phyloP scores from a whole-genome alignment of 2,329 filamentous ascomycete genomes.

The Geosmithia putterillii region DNA sequence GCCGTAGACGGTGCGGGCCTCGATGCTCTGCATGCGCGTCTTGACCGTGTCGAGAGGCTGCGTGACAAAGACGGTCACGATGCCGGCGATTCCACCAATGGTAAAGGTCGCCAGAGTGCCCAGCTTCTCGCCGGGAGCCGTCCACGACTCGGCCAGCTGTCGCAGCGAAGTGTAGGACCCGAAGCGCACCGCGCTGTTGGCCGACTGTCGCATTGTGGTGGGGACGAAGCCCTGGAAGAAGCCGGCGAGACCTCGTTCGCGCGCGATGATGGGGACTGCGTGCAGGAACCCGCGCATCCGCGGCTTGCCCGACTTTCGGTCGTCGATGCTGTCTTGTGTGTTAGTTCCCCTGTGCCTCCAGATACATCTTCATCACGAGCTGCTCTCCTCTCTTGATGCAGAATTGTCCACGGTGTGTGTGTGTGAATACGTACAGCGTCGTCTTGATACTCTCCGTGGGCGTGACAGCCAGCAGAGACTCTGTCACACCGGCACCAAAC shows the following conservation, averaged over 20 bases:
- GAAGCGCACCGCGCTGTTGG: constrained; percentile 88
- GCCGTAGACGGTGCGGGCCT: constrained; percentile 68
- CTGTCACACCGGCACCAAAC: constrained; percentile 88
- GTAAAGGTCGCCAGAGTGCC: constrained; percentile 80
- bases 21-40: constrained; percentile 94
- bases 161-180: constrained; percentile 82
- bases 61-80: constrained; percentile 77
- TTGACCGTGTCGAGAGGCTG: constrained; percentile 85
- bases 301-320: constrained; percentile 75
- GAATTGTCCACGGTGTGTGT: background rate
- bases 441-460: constrained; percentile 99
- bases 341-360: constrained; percentile 1
- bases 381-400: background rate
- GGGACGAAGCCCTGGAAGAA: constrained; percentile 98
- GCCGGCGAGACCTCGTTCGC: constrained; percentile 76
- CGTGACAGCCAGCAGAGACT: constrained; percentile 86
- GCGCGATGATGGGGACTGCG: constrained; percentile 74
- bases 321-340: constrained; percentile 60
- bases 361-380: background rate
- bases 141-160: constrained; percentile 85
- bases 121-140: constrained; percentile 87
- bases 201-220: constrained; percentile 86
- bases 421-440: constrained; percentile 46
- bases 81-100: constrained; percentile 76
- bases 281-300: constrained; percentile 87